Base-by-base conservation (phyloP, 768 basidiomycete species). In the Strobilomyces confusus region DNA sequence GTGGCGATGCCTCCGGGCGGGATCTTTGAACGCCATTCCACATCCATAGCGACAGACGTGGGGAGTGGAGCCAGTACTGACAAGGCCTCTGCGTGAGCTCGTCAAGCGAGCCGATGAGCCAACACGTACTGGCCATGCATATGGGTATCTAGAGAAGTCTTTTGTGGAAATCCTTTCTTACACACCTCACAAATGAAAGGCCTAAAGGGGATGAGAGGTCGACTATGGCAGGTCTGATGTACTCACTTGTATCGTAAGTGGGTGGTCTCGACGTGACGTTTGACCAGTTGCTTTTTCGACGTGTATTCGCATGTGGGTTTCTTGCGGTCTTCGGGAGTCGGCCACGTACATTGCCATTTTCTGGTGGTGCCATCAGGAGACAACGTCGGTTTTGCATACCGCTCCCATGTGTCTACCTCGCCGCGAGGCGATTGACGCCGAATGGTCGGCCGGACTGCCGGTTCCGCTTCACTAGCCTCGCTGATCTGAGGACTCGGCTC, bases 251-350 rank as follows among this genome's bases (percentile, higher is more conserved):
- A 74, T 47, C 78, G 74, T 43, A 87, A 64, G 62, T 87, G 86
- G 14, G 78, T 80, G 9, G 80, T 79, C 65, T 83, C 77, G 44
- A 87, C 75, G 64, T 87, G 86, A 25, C 86, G 76, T 65, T 85
- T 86, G 53, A 87, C 81, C 40, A 84, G 74, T 63, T 86, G 84
- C 65, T 82, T 84, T 62, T 82, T 81, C 23, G 77, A 72, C 32
- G 64, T 63, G 56, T 80, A 80, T 20, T 69, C 64, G 57, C 79
- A 81, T 42, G 59, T 62, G 33, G 62, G 61, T 29, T 62, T 65
- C 48, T 65, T 65, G 57, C 54, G 72, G 50, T 64, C 69, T 52
- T 60, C 63, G 43, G 68, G 64, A 14, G 71, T 70, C 42, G 65
- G 58, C 76, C 76, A 77, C 44, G 70, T 72, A 65, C 76, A 76